phyloP scores from a whole-genome alignment of 768 basidiomycete species.

The Holtermanniella nyarrowii region DNA sequence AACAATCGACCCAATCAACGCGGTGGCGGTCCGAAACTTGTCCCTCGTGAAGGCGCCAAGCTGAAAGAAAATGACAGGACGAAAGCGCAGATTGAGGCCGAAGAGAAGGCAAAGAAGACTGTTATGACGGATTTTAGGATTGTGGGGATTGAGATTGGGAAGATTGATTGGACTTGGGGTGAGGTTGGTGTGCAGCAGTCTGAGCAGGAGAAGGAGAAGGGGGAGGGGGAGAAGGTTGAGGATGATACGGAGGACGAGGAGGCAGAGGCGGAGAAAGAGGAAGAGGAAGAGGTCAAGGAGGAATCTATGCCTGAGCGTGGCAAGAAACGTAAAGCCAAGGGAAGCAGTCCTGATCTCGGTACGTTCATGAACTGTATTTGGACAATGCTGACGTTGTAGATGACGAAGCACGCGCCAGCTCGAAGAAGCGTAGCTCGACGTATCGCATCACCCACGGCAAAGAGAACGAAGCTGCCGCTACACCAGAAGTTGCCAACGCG shows the following conservation, averaged over 20 bases:
- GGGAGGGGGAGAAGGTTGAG: constrained; percentile 4
- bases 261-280: constrained; percentile 9
- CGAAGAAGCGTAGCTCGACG: constrained; percentile 27
- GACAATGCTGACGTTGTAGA: constrained; percentile 7
- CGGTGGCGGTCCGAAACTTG: not conserved
- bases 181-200: constrained; percentile 20
- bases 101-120: constrained; percentile 47
- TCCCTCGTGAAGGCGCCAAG: constrained; percentile 1
- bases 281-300: constrained; percentile 9
- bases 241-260: not conserved
- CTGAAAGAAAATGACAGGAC: constrained; percentile 9
- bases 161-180: constrained; percentile 83
- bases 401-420: constrained; percentile 18
- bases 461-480: constrained; percentile 10
- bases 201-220: constrained; percentile 12
- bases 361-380: not conserved
- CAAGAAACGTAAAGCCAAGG: constrained; percentile 38
- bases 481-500: constrained; percentile 3
- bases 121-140: constrained; percentile 98
- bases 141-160: constrained; percentile 72
- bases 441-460: constrained; percentile 30
- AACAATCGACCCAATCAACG: constrained; percentile 16
- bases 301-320: constrained; percentile 15
- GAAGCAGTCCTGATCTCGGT: constrained; percentile 36
- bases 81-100: constrained; percentile 11